Evolutionary conservation across 345 rosid species (phyloP).

Genomic region (Turnera subulata): DNA sequence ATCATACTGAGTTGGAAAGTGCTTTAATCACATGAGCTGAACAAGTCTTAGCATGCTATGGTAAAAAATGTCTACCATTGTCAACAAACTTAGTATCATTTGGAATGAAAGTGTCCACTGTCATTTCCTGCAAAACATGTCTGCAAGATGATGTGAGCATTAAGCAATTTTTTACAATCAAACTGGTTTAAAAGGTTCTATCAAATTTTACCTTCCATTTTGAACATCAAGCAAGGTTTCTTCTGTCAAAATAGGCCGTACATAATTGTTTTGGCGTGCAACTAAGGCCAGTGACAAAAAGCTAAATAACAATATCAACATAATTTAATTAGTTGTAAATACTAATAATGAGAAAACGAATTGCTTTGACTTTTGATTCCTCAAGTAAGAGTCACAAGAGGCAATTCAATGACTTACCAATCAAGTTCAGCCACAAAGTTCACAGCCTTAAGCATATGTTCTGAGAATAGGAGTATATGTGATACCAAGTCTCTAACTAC

Average conservation of each 20-base stretch:
- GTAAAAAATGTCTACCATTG: conserved; percentile 45
- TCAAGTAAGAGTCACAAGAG: not conserved
- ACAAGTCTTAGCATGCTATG: conserved; percentile 10
- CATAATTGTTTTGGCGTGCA: conserved; percentile 90
- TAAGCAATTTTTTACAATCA: conserved; percentile 1
- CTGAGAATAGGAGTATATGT: conserved; percentile 61
- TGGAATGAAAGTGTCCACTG: conserved; percentile 92
- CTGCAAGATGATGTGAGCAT: conserved; percentile 37
- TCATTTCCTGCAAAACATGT: conserved; percentile 98
- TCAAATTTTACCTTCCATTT: conserved; percentile 66
- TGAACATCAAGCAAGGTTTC: conserved; percentile 70
- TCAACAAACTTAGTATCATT: conserved; percentile 66
- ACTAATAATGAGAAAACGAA: not conserved
- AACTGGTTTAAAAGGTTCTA: not conserved
- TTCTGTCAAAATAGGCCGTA: conserved; percentile 73
- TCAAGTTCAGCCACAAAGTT: conserved; percentile 90
- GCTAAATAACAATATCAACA: conserved; percentile 35
- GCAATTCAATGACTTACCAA: conserved; percentile 50
- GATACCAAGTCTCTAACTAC: conserved; percentile 81
- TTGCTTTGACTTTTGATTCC: not conserved
- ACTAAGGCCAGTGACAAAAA: conserved; percentile 75
- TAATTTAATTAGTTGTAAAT: conserved; percentile 11
- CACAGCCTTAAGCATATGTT: conserved; percentile 71
- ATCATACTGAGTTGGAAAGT: not conserved
- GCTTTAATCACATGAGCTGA: conserved; percentile 1